A percentile compares a stretch with the other conserved stretches of the same genome.
These are phyloP conservation scores for Antitrichia curtipendula DNA, from an alignment of 225 moss, liverwort and hornwort genomes.

Conservation along the genomic window DNA sequence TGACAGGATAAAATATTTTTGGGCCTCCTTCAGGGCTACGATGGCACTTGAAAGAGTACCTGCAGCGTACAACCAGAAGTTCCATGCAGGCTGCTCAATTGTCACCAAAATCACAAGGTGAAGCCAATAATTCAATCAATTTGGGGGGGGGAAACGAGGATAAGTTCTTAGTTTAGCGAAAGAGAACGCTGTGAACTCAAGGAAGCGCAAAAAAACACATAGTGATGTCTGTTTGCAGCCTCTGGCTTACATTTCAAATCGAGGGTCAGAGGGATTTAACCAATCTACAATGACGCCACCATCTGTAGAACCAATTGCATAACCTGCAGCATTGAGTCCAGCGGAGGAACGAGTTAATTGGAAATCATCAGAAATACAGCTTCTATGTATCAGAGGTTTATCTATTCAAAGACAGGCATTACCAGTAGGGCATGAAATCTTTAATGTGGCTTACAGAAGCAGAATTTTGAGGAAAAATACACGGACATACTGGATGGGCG, in stretches of 20 bases:
- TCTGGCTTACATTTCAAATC: constrained; percentile 67
- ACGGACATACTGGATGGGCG: neutral
- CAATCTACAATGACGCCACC: constrained; percentile 90
- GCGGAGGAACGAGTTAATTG: neutral
- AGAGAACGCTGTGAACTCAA: neutral
- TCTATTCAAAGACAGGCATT: neutral
- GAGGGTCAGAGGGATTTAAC: constrained; percentile 61
- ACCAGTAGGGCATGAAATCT: neutral
- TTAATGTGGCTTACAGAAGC: neutral
- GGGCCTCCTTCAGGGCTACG: constrained; percentile 65
- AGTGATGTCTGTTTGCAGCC: neutral
- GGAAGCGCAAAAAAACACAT: neutral
- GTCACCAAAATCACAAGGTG: neutral
- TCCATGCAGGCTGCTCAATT: neutral
- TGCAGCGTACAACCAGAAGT: constrained; percentile 6
- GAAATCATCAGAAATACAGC: neutral
- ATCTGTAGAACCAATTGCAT: constrained; percentile 86
- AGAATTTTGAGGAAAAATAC: neutral
- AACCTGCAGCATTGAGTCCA: constrained; percentile 47
- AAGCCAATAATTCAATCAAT: neutral
- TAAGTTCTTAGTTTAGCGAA: neutral
- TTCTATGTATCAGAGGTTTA: neutral
- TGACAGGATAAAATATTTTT: constrained; percentile 69
- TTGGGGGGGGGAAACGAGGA: neutral
- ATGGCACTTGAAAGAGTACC: constrained; percentile 86